Base-by-base conservation (phyloP, 805 yeast species). In the Sugiyamaella marilandica region DNA sequence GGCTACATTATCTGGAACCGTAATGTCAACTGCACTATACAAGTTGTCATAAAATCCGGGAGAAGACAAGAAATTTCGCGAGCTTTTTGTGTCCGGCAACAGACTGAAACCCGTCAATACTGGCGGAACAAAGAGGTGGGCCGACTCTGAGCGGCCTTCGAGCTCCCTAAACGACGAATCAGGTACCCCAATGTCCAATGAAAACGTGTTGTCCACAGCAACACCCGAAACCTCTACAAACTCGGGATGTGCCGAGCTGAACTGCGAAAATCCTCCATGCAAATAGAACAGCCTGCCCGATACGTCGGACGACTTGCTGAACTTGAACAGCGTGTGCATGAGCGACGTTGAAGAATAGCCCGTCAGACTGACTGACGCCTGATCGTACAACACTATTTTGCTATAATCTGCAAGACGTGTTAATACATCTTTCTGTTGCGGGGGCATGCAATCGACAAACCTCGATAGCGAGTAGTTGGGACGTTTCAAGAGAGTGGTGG, bases 401-500 rank as follows among this genome's bases (percentile, higher is more conserved):
- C 47, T 49, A 21, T 58, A 59, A 21, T 36, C 16, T n/a, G 41
- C 55, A 50, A 70, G 58, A 19, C 53, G 49, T 32, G 48, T 54
- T n/a, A 72, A 49, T 5, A 45, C 45, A 24, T 47, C 53, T 14
- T 63, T 62, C 54, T 69, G 70, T 14, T 62, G 62, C 8, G 65
- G 63, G 10, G 70, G 60, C 56, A 73, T 65, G 52, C 73, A 68
- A 35, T 70, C 74, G 46, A 67, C 39, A 41, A 72, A 62, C 18
- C 68, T 59, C 13, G 57, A 45, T 52, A 91, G 71, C 2, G 82
- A 81, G 62, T 87, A 91, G 50, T 83, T 84, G 32, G 82, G 73
- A 58, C 98, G 77, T 65, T 83, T 86, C 57, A 91, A 71, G 41
- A 91, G 73, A 0, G 97, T 91, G n/a, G 96, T 85, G 1, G 98